Conservation (phyloP, 768 basidiomycete species). For the Tulasnella sp. region DNA sequence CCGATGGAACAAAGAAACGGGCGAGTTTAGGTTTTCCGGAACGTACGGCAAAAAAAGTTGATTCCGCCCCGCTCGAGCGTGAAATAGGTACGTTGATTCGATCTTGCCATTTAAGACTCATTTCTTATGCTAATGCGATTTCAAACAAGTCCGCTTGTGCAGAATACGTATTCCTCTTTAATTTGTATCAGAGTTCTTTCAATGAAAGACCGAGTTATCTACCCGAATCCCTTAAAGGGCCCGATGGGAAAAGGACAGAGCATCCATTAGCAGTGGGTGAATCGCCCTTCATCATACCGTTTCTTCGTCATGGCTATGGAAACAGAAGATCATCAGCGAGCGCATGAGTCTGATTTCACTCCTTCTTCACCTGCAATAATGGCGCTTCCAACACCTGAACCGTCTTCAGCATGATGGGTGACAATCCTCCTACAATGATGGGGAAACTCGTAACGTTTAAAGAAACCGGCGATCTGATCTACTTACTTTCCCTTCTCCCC, state of each 20-base stretch:
- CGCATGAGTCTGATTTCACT: slow-evolving; percentile 11
- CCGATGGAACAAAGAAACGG: slow-evolving; percentile 2
- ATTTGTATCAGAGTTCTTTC: too few species aligned
- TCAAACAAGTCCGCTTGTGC: too few species aligned
- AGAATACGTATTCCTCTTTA: too few species aligned
- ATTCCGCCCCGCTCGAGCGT: too few species aligned
- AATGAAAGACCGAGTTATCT: too few species aligned
- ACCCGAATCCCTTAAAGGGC: too few species aligned
- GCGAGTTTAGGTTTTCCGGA: slow-evolving; percentile 1
- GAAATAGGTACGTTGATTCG: too few species aligned
- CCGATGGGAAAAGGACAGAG: too few species aligned
- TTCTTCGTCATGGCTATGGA: slow-evolving; percentile 74
- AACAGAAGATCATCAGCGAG: background rate
- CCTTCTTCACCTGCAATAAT: slow-evolving; percentile 85
- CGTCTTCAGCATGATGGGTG: slow-evolving; percentile 79
- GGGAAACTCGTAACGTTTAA: background rate
- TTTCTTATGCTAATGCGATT: too few species aligned
- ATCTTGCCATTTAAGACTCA: too few species aligned
- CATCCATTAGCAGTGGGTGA: slow-evolving; percentile 21
- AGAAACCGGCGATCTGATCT: background rate
- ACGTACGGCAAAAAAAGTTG: too few species aligned
- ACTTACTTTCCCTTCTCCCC: slow-evolving; percentile 87
- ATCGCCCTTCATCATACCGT: slow-evolving; percentile 50
- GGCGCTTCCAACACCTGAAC: slow-evolving; percentile 89
- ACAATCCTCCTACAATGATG: slow-evolving; percentile 44